Conservation (phyloP, 768 basidiomycete genomes). For the Peribolospora baueri region DNA sequence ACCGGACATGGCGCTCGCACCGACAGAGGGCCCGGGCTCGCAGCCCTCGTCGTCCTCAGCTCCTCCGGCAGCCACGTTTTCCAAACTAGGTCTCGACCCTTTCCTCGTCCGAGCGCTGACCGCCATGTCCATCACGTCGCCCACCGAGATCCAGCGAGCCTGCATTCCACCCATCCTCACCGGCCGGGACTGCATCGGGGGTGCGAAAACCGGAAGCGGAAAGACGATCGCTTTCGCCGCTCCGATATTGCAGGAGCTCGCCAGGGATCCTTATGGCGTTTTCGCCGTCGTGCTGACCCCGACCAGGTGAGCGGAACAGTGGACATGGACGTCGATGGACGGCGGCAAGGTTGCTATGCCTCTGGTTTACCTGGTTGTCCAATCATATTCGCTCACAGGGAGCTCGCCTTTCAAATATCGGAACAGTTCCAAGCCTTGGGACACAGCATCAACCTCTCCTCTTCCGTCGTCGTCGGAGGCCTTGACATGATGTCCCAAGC, state of each 20-base stretch:
- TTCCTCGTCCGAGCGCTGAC: conserved; percentile 38
- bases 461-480: conserved; percentile 78
- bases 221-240: conserved; percentile 95
- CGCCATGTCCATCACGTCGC: conserved; percentile 59
- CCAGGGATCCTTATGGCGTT: conserved; percentile 76
- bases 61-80: conserved; percentile 15
- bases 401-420: conserved; percentile 87
- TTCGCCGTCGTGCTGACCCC: conserved; percentile 84
- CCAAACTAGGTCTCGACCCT: conserved; percentile 21
- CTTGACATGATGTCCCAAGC: conserved; percentile 98
- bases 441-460: conserved; percentile 49
- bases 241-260: conserved; percentile 72
- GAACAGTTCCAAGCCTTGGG: conserved; percentile 90
- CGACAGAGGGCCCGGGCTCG: no score
- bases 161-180: conserved; percentile 68
- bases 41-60: background rate
- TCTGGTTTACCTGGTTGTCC: no score
- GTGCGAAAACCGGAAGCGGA: conserved; percentile 91
- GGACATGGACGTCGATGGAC: no score
- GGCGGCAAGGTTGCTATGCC: no score
- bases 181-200: conserved; percentile 88
- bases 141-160: conserved; percentile 69
- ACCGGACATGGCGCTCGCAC: no score
- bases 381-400: conserved; percentile 28
- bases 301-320: conserved; percentile 38